Evolutionary conservation across 2,329 filamentous ascomycete genomes (phyloP), one percentile per base, ranked within the genome.

Genomic region (Elsinoe ampelina): DNA sequence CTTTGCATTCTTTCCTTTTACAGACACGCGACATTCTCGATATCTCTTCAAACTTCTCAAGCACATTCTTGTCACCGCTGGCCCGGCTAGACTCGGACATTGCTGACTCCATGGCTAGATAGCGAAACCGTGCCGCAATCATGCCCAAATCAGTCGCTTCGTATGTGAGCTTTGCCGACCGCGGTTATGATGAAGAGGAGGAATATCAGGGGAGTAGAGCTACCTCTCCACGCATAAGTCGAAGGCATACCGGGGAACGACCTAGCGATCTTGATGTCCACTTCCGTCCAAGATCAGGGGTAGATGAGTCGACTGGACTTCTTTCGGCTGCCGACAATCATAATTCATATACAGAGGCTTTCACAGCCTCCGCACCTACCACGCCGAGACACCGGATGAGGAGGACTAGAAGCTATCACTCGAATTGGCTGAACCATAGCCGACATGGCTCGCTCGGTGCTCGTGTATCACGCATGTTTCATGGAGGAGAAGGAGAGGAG

Each of bases 391-490:
- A 63, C 64, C 15, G 38, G 34, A 56, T 56, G 54, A 45, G 42
- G 22, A 47, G 54, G 19, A 19, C 65, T 48, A 60, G 70, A 20
- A 62, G 63, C n/a, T 63, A 65, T 48, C 68, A 67, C 17, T 59
- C 62, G n/a, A 54, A 56, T 17, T 70, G 69, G 57, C 59, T 59
- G 22, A 71, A 77, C 56, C 74, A 76, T 58, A 80, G 76, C 60
- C 73, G 78, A 41, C 68, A 72, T 5, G 74, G 73, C 58, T 81
- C 79, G 0, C 73, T 75, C 58, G 70, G 68, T 15, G 54, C 74
- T 78, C 39, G 15, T 22, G 56, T 32, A 36, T 87, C 20, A 80
- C 80, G 58, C 80, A 79, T 59, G 85, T 81, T 55, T 74, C 87
- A 62, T 67, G 63, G 34, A 35, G 50, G 51, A n/a, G 50, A 45